These are phyloP conservation scores for Erysimum cheiranthoides DNA, from an alignment of 345 rosid genomes.

Conservation along the genomic window DNA sequence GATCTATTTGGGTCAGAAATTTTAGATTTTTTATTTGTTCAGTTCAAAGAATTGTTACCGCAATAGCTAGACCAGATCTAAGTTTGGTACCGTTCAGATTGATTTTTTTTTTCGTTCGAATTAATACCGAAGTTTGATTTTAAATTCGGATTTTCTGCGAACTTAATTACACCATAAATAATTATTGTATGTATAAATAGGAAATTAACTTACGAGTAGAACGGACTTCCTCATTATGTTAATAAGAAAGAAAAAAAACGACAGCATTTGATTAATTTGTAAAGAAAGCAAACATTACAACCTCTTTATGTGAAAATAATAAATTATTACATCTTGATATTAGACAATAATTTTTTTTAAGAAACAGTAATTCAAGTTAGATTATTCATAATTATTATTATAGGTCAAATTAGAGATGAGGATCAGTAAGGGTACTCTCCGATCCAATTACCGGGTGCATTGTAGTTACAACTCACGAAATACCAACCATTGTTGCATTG, in stretches of 20 bases:
- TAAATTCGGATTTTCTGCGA: background rate
- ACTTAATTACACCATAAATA: background rate
- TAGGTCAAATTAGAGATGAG: background rate
- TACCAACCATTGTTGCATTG: slow-evolving; percentile 57
- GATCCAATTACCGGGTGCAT: slow-evolving; percentile 56
- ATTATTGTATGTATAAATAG: background rate
- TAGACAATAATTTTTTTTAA: background rate
- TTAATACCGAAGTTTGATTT: background rate
- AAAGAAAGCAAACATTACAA: slow-evolving; percentile 7
- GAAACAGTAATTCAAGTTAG: background rate
- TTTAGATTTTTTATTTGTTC: too few relatives aligned
- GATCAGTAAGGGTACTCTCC: slow-evolving; percentile 43
- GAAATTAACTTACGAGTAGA: background rate
- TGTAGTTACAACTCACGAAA: slow-evolving; percentile 64
- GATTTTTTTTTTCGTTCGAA: background rate
- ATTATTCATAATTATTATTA: background rate
- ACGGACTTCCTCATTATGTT: background rate
- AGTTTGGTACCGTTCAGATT: background rate
- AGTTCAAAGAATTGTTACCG: too few relatives aligned
- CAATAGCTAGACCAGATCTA: too few relatives aligned
- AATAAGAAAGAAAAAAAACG: background rate
- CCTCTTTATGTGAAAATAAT: slow-evolving; percentile 2
- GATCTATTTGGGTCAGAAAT: too few relatives aligned
- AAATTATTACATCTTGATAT: slow-evolving; percentile 9
- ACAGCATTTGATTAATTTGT: background rate